Evolutionary conservation across 2,329 filamentous ascomycete genomes (phyloP), one percentile per base, ranked within the genome.

Genomic region (Fusarium cicatricum): DNA sequence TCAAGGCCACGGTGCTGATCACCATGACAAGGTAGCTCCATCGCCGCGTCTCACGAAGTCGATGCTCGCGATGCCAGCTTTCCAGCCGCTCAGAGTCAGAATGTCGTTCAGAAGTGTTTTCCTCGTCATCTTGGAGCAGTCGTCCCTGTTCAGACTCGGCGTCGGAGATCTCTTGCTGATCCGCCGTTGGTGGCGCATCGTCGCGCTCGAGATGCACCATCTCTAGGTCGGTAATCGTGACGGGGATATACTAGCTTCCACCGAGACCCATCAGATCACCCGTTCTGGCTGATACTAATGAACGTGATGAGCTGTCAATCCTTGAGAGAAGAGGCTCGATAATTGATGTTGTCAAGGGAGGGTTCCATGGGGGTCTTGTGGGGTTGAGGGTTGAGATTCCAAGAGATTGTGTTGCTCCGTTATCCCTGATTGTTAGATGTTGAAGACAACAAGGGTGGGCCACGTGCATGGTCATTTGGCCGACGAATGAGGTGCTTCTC

Each of bases 1-100:
- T 49, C 29, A 64, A 40, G 16, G 41, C 53, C n/a, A 64, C 36
- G 14, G 43, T 55, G 39, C 61, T 64, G 12, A 62, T 55, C 10
- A 62, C 43, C 60, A 64, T 64, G 23, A 64, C 57, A 17, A 64
- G 57, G 44, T 48, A 64, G n/a, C 61, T 64, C 61, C 61, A 64
- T 46, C 49, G 48, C 34, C 60, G 45, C 28, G 60, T 63, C 31
- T 64, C 60, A 7, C 60, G 60, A 26, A 52, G 60, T 8, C 57
- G 63, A n/a, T 64, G 57, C 17, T 61, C 36, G 14, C 37, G 31
- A 51, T 64, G 52, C 60, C 60, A 64, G 23, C 31, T 62, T 44
- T 64, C 61, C 16, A 64, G 57, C 19, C 48, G 60, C 47, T 61
- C 57, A n/a, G 60, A 44, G 39, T 64, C 57, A 21, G 31, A 41